Conservation (phyloP, 331 rosid species). For the Stylosanthes scabra region DNA sequence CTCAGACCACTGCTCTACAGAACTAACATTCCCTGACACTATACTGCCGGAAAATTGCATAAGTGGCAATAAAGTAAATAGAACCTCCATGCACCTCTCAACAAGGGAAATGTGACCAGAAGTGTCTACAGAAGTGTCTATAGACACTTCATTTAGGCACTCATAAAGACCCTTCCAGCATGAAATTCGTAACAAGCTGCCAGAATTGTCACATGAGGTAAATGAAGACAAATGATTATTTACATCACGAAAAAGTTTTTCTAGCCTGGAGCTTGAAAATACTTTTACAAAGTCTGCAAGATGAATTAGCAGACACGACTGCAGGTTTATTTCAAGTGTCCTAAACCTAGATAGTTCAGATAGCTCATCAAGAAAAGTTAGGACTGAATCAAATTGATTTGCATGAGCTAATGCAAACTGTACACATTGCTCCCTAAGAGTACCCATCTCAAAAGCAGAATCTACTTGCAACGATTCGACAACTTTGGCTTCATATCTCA, state of each 20-base stretch:
- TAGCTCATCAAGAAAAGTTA: constrained; percentile 89
- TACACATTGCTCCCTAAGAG: constrained; percentile 76
- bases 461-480: constrained; percentile 44
- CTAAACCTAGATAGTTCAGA: constrained; percentile 80
- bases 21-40: constrained; percentile 40
- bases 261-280: constrained; percentile 85
- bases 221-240: constrained; percentile 56
- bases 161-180: constrained; percentile 92
- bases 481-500: constrained; percentile 80
- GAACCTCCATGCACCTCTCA: constrained; percentile 83
- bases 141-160: constrained; percentile 75
- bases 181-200: constrained; percentile 55
- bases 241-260: constrained; percentile 71
- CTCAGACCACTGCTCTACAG: constrained; percentile 71
- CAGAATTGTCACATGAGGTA: constrained; percentile 46
- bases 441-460: constrained; percentile 56
- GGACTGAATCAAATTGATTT: constrained; percentile 74
- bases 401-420: constrained; percentile 88
- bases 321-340: constrained; percentile 75
- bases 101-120: constrained; percentile 59
- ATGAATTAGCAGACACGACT: constrained; percentile 74
- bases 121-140: constrained; percentile 62
- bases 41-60: constrained; percentile 38
- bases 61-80: constrained; percentile 74
- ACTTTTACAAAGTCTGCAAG: constrained; percentile 74